A percentile compares a stretch with the other conserved stretches of the same genome.
phyloP scores from a whole-genome alignment of 1,284 basidiomycete species.

The Sanghuangporus baumii region DNA sequence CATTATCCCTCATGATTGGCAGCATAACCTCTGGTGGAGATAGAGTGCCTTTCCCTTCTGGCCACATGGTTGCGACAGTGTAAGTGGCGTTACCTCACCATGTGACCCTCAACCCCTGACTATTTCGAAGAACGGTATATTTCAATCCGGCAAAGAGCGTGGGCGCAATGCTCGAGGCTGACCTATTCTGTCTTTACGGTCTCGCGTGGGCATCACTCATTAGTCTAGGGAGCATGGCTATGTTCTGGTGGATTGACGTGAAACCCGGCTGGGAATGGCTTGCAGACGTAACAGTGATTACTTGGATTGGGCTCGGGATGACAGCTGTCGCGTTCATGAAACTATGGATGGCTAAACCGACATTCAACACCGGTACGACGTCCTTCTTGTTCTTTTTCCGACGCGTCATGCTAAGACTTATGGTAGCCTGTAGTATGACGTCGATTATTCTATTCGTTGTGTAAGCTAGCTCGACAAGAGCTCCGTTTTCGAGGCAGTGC shows the following conservation, averaged over 20 bases:
- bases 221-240: constrained; percentile 69
- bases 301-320: constrained; percentile 83
- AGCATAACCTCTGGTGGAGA: constrained; percentile 53
- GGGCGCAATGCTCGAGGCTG: constrained; percentile 88
- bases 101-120: not conserved
- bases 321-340: constrained; percentile 82
- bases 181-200: constrained; percentile 71
- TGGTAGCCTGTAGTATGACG: constrained; percentile 84
- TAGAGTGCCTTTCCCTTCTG: constrained; percentile 59
- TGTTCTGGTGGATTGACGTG: constrained; percentile 74
- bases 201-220: constrained; percentile 70
- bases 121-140: constrained; percentile 59
- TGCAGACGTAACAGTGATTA: constrained; percentile 61
- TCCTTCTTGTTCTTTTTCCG: not conserved
- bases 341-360: constrained; percentile 84
- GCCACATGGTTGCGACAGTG: constrained; percentile 91
- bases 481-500: not conserved
- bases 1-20: constrained; percentile 57
- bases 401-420: not conserved
- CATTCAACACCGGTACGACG: constrained; percentile 81
- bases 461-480: constrained; percentile 37
- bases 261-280: constrained; percentile 64
- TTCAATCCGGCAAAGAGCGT: constrained; percentile 83
- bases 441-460: constrained; percentile 84
- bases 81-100: constrained; percentile 22